Base-by-base conservation (phyloP, 768 basidiomycete genomes). In the Kwoniella botswanensis region DNA sequence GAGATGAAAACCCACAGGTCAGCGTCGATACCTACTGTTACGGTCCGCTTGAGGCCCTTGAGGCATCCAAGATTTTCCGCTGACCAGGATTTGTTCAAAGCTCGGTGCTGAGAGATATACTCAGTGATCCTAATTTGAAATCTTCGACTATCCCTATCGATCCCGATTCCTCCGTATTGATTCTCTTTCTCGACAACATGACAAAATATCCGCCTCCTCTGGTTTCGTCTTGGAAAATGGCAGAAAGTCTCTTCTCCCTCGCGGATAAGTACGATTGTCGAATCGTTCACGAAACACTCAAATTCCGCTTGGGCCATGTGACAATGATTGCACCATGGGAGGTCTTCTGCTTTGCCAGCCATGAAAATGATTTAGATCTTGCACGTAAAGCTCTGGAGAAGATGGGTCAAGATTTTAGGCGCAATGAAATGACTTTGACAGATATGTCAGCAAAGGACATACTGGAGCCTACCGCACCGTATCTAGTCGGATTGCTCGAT, bases 271-370 rank as follows among this genome's bases (percentile, higher is more conserved):
- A 15, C 4, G 50, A 10, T 9, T 29, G 21, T 24, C 15, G 3
- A 1, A 6, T 55, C 21, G 41, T 66, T 9, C 35, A 43, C 35
- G 65, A 66, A 0, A 11, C 54, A 7, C 12, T 65, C 53, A 18
- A 9, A 13, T 42, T 35, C 24, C 13, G 54, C 5, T 54, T 65
- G n/a, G 26, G 13, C 0, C 26, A 56, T 13, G 7, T 55, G n/a
- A 17, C 54, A 15, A 29, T 18, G n/a, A 1, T n/a, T 9, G n/a
- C 13, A 15, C 65, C 55, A 3, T 66, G 65, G 54, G 21, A 22
- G 43, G 41, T 66, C n/a, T 66, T 66, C 43, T 66, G 67, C 52
- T 35, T 54, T 17, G 67, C 67, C 15, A 68, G 59, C 62, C 50
- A 54, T 22, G 12, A 21, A 15, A 18, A 55, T 10, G 41, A 61